These are phyloP conservation scores for Coprinopsis marcescibilis DNA, from an alignment of 768 basidiomycete genomes.

Conservation along the genomic window DNA sequence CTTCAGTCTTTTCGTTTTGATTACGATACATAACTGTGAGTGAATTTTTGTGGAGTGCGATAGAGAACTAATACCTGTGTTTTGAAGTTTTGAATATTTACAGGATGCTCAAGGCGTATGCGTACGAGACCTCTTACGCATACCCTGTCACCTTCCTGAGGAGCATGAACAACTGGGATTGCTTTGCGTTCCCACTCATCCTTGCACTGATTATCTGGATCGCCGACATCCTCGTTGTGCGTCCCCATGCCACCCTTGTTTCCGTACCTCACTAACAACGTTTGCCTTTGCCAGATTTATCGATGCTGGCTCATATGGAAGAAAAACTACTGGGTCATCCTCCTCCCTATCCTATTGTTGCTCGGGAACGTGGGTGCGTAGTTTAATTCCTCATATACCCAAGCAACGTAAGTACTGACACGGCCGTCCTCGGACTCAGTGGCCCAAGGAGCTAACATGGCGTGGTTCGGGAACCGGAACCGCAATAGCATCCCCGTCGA, in stretches of 20 bases:
- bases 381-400: background rate
- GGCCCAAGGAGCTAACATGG: conserved; percentile 14
- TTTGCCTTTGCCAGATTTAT: conserved; percentile 19
- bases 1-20: too few relatives aligned
- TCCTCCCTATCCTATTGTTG: conserved; percentile 19
- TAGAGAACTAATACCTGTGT: too few relatives aligned
- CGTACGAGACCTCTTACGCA: conserved; percentile 11
- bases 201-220: conserved; percentile 24
- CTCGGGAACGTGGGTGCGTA: conserved; percentile 17
- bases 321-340: conserved; percentile 16
- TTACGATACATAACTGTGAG: too few relatives aligned
- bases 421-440: background rate
- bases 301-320: conserved; percentile 27
- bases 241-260: conserved; percentile 2
- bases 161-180: conserved; percentile 21
- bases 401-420: too few relatives aligned
- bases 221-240: conserved; percentile 24
- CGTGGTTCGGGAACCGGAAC: conserved; percentile 20
- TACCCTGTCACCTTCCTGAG: conserved; percentile 17
- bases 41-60: too few relatives aligned
- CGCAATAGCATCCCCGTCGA: background rate
- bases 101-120: conserved; percentile 19
- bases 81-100: conserved; percentile 19
- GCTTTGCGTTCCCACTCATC: conserved; percentile 16
- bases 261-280: background rate